Percentiles rank a stretch among this genome's conserved stretches.
phyloP scores from a whole-genome alignment of 352 stramenopile species.

The Aphanomyces euteiches region DNA sequence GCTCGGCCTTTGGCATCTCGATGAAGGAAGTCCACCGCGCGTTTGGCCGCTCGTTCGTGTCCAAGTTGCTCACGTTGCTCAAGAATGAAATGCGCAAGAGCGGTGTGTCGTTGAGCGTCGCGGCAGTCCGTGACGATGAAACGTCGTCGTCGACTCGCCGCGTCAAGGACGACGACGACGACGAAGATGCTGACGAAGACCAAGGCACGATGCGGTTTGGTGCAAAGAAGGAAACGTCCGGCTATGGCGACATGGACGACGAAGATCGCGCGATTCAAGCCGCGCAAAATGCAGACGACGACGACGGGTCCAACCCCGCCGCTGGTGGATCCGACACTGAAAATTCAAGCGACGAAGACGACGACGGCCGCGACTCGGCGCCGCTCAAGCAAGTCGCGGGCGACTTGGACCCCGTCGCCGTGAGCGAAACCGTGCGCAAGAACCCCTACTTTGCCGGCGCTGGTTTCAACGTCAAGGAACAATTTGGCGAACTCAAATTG shows the following conservation, averaged over 20 bases:
- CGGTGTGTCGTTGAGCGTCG: slow-evolving; percentile 47
- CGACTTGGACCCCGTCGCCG: slow-evolving; percentile 68
- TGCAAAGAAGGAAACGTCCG: slow-evolving; percentile 69
- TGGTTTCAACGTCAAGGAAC: slow-evolving; percentile 68
- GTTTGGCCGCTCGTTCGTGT: slow-evolving; percentile 87
- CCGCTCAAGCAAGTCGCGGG: slow-evolving; percentile 38
- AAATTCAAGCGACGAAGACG: slow-evolving; percentile 38
- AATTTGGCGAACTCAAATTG: slow-evolving; percentile 80
- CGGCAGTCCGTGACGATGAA: slow-evolving; percentile 51
- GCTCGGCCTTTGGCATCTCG: slow-evolving; percentile 92
- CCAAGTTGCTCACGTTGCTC: slow-evolving; percentile 92
- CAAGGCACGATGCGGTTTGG: slow-evolving; percentile 85
- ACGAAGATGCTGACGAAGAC: slow-evolving; percentile 83
- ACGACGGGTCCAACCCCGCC: slow-evolving; percentile 31
- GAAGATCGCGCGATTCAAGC: slow-evolving; percentile 88
- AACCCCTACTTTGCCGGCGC: slow-evolving; percentile 85
- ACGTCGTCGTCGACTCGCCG: slow-evolving; percentile 42
- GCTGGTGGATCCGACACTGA: slow-evolving; percentile 15
- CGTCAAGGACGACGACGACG: slow-evolving; percentile 58
- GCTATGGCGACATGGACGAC: slow-evolving; percentile 92
- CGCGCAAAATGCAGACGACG: slow-evolving; percentile 51
- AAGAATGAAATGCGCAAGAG: slow-evolving; percentile 92
- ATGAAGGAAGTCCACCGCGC: slow-evolving; percentile 90
- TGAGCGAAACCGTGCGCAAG: slow-evolving; percentile 73
- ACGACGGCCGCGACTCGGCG: slow-evolving; percentile 35